A percentile compares a stretch with the other conserved stretches of the same genome.
Conservation (phyloP, 352 stramenopile species). For the Saprolegnia diclina region DNA sequence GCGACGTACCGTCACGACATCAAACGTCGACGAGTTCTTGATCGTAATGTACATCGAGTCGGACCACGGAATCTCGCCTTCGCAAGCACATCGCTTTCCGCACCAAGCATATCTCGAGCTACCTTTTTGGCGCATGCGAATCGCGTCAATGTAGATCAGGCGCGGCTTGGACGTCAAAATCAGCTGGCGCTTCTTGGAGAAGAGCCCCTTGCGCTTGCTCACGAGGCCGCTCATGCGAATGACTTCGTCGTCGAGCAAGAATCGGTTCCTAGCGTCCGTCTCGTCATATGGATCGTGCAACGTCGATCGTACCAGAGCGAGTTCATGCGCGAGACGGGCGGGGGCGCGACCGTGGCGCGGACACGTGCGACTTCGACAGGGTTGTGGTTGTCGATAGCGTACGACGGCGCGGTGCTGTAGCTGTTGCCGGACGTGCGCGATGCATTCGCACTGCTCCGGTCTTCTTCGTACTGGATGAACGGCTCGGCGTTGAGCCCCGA, state of each 20-base stretch:
- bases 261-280: conserved; percentile 46
- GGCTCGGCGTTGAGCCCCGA: conserved; percentile 69
- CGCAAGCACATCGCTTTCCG: neutral
- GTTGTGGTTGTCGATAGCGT: conserved; percentile 35
- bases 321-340: conserved; percentile 58
- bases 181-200: conserved; percentile 84
- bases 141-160: conserved; percentile 87
- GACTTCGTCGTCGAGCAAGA: conserved; percentile 80
- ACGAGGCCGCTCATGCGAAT: conserved; percentile 75
- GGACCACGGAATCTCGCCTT: conserved; percentile 81
- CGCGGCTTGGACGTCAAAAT: conserved; percentile 81
- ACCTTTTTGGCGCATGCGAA: conserved; percentile 87
- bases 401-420: neutral
- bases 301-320: conserved; percentile 63
- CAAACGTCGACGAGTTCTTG: conserved; percentile 77
- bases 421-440: conserved; percentile 1
- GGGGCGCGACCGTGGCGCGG: conserved; percentile 53
- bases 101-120: neutral
- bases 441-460: neutral
- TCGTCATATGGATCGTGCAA: neutral
- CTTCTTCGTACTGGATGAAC: conserved; percentile 45
- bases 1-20: conserved; percentile 70
- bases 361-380: conserved; percentile 76
- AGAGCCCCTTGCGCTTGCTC: conserved; percentile 64
- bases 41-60: conserved; percentile 78